Conservation (phyloP, 2,329 filamentous ascomycete species). For the Colletotrichum camelliae region DNA sequence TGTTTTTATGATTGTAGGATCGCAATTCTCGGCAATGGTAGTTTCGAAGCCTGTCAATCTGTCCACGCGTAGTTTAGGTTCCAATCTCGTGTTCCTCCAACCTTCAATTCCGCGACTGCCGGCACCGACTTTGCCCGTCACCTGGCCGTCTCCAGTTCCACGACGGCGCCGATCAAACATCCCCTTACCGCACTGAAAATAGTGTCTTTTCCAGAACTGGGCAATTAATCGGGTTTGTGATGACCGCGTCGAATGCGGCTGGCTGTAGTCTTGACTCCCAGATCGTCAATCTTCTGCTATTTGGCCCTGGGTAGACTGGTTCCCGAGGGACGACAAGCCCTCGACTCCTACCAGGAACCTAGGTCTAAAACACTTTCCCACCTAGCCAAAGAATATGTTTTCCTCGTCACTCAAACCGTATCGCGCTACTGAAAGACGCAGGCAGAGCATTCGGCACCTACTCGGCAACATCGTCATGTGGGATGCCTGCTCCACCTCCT, state of each 20-base stretch:
- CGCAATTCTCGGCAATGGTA: background rate
- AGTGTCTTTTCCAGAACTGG: fast-evolving
- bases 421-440: background rate
- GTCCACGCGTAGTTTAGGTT: fast-evolving
- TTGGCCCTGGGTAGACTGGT: fast-evolving
- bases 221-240: background rate
- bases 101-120: background rate
- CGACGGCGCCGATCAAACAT: background rate
- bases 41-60: background rate
- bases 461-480: background rate
- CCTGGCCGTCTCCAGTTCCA: background rate
- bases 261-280: background rate
- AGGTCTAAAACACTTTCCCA: no score
- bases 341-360: background rate
- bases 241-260: background rate
- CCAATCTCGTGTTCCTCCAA: background rate
- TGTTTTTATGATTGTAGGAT: background rate
- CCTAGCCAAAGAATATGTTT: background rate
- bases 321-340: background rate
- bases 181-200: fast-evolving
- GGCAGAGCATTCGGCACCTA: background rate
- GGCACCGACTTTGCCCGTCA: background rate
- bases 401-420: background rate
- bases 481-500: background rate
- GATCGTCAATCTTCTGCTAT: background rate